Evolutionary conservation across 345 rosid genomes (phyloP), one percentile per base, ranked within the genome.

Genomic region (Gossypium australe): DNA sequence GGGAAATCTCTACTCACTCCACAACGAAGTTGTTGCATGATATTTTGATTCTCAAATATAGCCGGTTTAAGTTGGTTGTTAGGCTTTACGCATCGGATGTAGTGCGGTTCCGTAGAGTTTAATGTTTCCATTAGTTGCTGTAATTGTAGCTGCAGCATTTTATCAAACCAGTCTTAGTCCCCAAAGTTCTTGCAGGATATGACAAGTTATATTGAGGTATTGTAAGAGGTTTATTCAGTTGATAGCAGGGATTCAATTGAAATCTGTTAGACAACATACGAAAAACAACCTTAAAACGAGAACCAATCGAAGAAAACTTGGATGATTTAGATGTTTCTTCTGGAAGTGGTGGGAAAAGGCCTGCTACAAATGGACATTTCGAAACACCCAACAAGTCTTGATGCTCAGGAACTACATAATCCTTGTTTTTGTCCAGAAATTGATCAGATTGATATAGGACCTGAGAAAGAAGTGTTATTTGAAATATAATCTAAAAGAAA

Each of bases 341-440:
- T 4, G 95, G 97, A 66, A 82, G 89, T 80, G 80, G 88, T 76
- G 98, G 97, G 77, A 94, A 94, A 78, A 94, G 97, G 71, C 97
- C 93, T 10, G 92, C 89, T 0, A 94, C 98, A 60, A 94, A 94
- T 77, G 91, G 44, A 84, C 98, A 92, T 63, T 83, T 83, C 53
- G 98, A 92, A 75, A 85, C 89, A 70, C 86, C 67, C 80, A 94
- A 76, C 82, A 94, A 82, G 62, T 94, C 98, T 78, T 94, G 98
- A 83, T 94, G 95, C 78, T 94, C 98, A 6, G 97, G 89, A 77
- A 94, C 94, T 55, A 91, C 97, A 72, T 94, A 94, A 67, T 92
- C 98, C 82, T 94, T 94, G 94, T 94, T 94, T 81, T 94, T 94
- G 84, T 94, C 98, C 83, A 94, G 84, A 85, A 94, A 94, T 29